Percentiles rank a stretch among this genome's conserved stretches.
These are phyloP conservation scores for Delphinella strobiligena DNA, from an alignment of 2,329 filamentous ascomycete genomes.

Conservation along the genomic window DNA sequence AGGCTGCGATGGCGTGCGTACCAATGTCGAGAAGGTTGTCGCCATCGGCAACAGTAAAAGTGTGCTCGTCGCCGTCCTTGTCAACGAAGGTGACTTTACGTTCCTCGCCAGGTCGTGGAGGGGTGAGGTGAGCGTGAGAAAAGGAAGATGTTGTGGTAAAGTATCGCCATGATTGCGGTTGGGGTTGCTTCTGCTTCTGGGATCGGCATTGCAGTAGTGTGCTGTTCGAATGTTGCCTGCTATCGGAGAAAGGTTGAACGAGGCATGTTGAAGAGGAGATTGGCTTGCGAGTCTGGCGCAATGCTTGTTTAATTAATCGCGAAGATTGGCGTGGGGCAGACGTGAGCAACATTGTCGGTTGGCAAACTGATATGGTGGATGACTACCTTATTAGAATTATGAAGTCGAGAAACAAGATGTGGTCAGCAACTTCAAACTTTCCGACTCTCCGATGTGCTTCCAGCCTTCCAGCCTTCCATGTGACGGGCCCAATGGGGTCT, in stretches of 20 bases:
- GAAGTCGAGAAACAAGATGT: too few species aligned
- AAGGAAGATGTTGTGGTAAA: constrained; percentile 54
- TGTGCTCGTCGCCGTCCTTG: constrained; percentile 68
- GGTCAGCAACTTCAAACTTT: too few species aligned
- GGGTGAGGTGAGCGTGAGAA: constrained; percentile 66
- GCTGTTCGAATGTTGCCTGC: neutral
- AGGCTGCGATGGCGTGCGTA: neutral
- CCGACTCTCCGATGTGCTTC: too few species aligned
- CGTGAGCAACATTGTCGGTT: neutral
- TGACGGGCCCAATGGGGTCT: too few species aligned
- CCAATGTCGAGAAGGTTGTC: constrained; percentile 90
- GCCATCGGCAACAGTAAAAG: constrained; percentile 68
- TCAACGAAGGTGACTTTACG: constrained; percentile 86
- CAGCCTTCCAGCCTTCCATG: too few species aligned
- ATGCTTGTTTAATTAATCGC: neutral
- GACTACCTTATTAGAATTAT: neutral
- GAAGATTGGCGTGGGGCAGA: neutral
- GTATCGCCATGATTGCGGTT: constrained; percentile 25
- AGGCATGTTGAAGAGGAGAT: neutral
- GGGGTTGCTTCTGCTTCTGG: too few species aligned
- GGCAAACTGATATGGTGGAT: neutral
- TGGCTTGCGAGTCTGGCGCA: neutral
- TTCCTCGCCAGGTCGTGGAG: constrained; percentile 88
- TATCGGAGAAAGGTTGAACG: neutral
- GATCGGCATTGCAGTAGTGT: neutral